Base-by-base conservation (phyloP, 805 yeast genomes). In the Candida methanosorbosa region DNA sequence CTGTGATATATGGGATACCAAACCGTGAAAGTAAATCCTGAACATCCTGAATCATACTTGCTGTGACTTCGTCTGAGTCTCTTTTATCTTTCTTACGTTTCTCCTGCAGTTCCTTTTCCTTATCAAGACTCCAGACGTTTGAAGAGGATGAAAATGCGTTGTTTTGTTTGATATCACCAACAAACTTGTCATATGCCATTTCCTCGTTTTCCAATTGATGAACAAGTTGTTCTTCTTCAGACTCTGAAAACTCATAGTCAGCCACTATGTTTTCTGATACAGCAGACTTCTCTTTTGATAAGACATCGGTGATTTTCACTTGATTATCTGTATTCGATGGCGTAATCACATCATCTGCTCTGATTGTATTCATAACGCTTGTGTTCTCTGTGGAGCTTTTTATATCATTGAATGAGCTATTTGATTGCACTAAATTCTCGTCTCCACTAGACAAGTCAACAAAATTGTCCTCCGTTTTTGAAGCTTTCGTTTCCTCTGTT, bases 1-100 rank as follows among this genome's bases (percentile, higher is more conserved):
- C 97, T 0, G 95, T 84, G 9, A 92, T 71, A 45, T 75, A 92
- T 0, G 99, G 99, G 4, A 92, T 82, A 1, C 98, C 98, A 64
- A 92, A 92, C 35, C 90, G 59, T 20, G 81, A 72, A 8, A 92
- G 63, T 28, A 92, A 63, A 42, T 87, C 95, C 57, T 92, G 96
- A 15, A 94, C 92, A 51, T 92, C 97, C 26, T 68, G 66, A 18
- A 90, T 72, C 97, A 92, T 92, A 2, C 72, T 72, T 6, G 73
- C 71, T 0, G 95, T 82, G 1, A 90, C 96, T 46, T 83, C 94
- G 50, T 92, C 97, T 0, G 97, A 75, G 54, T 90, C 97, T 45
- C 97, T 68, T 38, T 77, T 72, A 22, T 83, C 85, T 42, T 74
- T 77, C 26, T 66, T 70, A 27, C 75, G 70, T 48, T 79, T 75